Percentiles rank a stretch among this genome's conserved stretches.
Conservation (phyloP, 768 basidiomycete species). For the Tylopilus sp. region DNA sequence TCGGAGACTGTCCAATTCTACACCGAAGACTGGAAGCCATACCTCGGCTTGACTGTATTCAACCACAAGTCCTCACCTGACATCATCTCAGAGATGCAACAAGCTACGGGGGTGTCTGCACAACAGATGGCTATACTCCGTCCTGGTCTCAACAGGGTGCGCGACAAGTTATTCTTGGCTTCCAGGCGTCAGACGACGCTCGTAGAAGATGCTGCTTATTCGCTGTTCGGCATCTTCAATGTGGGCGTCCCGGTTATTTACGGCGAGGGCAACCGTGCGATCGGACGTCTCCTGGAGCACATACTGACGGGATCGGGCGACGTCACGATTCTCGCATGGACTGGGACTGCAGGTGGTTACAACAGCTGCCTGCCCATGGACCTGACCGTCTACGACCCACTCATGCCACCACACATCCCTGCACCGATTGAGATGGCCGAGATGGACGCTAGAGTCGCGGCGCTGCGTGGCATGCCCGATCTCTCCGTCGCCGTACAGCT, state of each 20-base stretch:
- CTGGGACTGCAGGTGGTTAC: neutral
- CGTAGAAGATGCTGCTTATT: constrained; percentile 1
- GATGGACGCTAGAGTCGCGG: neutral
- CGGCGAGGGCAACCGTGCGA: neutral
- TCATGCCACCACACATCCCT: constrained; percentile 2
- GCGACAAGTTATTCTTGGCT: neutral
- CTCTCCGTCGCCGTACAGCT: neutral
- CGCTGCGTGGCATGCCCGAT: neutral
- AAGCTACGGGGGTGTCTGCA: neutral
- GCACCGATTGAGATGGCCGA: neutral
- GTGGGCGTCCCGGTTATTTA: neutral
- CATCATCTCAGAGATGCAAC: neutral
- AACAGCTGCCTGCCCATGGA: constrained; percentile 3
- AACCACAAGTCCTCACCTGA: neutral
- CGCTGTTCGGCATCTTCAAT: neutral
- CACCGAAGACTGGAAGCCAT: neutral
- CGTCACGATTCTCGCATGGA: constrained; percentile 2
- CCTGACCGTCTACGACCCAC: constrained; percentile 2
- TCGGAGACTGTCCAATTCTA: neutral
- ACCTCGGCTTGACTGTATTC: neutral
- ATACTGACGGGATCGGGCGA: constrained; percentile 1
- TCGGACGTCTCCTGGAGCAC: neutral
- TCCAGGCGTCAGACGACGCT: neutral
- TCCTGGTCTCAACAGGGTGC: neutral
- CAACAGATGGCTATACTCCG: neutral